Evolutionary conservation across 2,329 filamentous ascomycete genomes (phyloP), one percentile per base, ranked within the genome.

Genomic region (Teratosphaeria epicoccoides): DNA sequence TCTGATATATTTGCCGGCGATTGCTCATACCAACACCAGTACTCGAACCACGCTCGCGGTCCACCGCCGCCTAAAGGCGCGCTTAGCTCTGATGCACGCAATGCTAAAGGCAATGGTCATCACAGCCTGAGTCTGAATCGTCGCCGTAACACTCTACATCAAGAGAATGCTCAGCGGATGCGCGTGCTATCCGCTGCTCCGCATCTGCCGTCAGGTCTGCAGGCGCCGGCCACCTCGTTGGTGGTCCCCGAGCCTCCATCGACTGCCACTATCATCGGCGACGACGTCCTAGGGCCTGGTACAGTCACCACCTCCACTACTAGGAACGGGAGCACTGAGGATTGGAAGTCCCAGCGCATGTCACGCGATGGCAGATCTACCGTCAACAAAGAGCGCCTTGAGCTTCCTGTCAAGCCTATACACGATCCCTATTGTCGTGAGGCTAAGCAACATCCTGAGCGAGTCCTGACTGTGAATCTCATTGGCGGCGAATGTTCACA

Each of bases 401-500:
- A 40, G 24, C 49, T 28, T 6, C 49, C 33, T 40, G n/a, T 40
- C 33, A 40, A 40, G 33, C 22, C 22, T n/a, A 46, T 51, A 14
- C 44, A 52, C 40, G 46, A 52, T 23, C 26, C 33, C 28, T 2
- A 11, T 14, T 25, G 22, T 24, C 20, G 4, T 22, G 26, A 20
- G 24, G 45, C 47, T 47, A 3, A 11, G 28, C 12, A 29, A 28
- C 12, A 40, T 37, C 43, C 43, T 7, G 49, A 44, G 14, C 40
- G 28, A 6, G 24, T 52, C 11, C 20, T 56, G 14, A 51, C 49
- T 4, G 24, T 49, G 26, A 46, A 37, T 4, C 45, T 45, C 20
- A 58, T 58, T 26, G 56, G 56, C n/a, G 14, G 24, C 3, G 49
- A 55, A 33, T 54, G 52, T 23, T 46, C 46, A 11, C 47, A 57